Percentiles rank a stretch among this genome's conserved stretches.
Conservation (phyloP, 1,139 yeast species). For the Zygoascus hellenicus region DNA sequence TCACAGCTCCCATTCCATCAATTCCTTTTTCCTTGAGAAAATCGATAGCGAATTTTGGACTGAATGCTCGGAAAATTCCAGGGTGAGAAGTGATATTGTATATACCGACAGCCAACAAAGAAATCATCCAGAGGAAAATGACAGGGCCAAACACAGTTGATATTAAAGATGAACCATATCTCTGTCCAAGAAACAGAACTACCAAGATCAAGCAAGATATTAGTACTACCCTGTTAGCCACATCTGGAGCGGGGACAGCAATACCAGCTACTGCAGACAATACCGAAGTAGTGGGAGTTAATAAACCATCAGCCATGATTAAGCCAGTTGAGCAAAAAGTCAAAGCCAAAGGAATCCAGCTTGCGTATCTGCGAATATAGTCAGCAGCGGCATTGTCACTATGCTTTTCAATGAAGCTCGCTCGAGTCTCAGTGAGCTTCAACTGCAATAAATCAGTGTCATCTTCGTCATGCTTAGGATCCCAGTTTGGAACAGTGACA, state of each 20-base stretch:
- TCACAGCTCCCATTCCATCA: slow-evolving; percentile 45
- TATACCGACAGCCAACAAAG: slow-evolving; percentile 43
- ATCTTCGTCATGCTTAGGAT: slow-evolving; percentile 1
- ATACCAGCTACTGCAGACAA: slow-evolving; percentile 43
- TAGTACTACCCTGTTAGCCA: slow-evolving; percentile 33
- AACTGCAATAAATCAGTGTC: slow-evolving; percentile 1
- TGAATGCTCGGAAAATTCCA: slow-evolving; percentile 42
- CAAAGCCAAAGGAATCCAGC: slow-evolving; percentile 6
- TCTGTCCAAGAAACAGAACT: slow-evolving; percentile 42
- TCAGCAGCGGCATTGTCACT: background rate
- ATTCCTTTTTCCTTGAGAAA: slow-evolving; percentile 38
- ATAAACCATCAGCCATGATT: slow-evolving; percentile 53
- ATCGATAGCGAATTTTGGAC: slow-evolving; percentile 47
- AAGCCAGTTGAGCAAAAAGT: slow-evolving; percentile 24
- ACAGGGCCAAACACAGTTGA: slow-evolving; percentile 47
- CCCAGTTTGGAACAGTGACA: slow-evolving; percentile 5
- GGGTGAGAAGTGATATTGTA: slow-evolving; percentile 45
- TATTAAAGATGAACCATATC: slow-evolving; percentile 37
- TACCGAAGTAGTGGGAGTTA: slow-evolving; percentile 59
- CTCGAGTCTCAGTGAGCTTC: slow-evolving; percentile 8
- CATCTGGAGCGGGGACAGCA: slow-evolving; percentile 40
- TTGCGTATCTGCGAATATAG: background rate
- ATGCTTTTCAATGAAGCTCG: slow-evolving; percentile 6
- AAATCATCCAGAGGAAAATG: slow-evolving; percentile 46
- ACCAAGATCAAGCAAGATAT: slow-evolving; percentile 47